phyloP scores from a whole-genome alignment of 2,329 filamentous ascomycete species.

The Fusarium euwallaceae region DNA sequence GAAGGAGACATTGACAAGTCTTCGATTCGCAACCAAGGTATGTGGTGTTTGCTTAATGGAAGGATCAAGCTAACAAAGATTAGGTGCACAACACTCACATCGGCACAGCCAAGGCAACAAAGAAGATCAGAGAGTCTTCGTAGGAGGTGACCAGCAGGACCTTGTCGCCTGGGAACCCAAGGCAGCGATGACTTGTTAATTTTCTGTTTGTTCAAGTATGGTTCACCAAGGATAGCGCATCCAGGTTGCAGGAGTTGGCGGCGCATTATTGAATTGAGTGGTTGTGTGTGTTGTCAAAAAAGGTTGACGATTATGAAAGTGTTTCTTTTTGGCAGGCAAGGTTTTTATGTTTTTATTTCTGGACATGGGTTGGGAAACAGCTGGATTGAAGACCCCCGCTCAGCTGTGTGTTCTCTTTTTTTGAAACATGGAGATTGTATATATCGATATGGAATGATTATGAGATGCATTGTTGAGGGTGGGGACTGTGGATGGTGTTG shows the following conservation, averaged over 20 bases:
- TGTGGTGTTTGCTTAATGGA: constrained; percentile 35
- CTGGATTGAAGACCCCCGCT: constrained; percentile 13
- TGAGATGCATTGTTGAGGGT: constrained; percentile 14
- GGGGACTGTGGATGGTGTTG: background rate
- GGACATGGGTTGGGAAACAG: constrained; percentile 26
- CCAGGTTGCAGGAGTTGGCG: constrained; percentile 42
- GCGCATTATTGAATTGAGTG: constrained; percentile 39
- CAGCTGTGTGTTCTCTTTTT: constrained; percentile 17
- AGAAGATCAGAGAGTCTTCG: constrained; percentile 64
- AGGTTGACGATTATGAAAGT: constrained; percentile 38
- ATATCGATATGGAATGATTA: constrained; percentile 42
- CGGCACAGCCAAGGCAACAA: constrained; percentile 84
- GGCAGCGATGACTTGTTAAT: constrained; percentile 10
- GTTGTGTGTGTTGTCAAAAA: constrained; percentile 22
- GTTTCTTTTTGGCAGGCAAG: constrained; percentile 29
- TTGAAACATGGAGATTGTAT: constrained; percentile 34
- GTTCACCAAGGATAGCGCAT: constrained; percentile 26
- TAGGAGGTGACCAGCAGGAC: constrained; percentile 25
- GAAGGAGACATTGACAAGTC: constrained; percentile 91
- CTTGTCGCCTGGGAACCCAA: constrained; percentile 10
- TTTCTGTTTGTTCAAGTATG: constrained; percentile 1
- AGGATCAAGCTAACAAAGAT: constrained; percentile 21
- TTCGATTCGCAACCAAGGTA: constrained; percentile 96
- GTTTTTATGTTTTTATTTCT: constrained; percentile 36
- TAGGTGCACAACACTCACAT: constrained; percentile 92